These are phyloP conservation scores for Alternaria dauci DNA, from an alignment of 2,329 filamentous ascomycete species.

Conservation along the genomic window DNA sequence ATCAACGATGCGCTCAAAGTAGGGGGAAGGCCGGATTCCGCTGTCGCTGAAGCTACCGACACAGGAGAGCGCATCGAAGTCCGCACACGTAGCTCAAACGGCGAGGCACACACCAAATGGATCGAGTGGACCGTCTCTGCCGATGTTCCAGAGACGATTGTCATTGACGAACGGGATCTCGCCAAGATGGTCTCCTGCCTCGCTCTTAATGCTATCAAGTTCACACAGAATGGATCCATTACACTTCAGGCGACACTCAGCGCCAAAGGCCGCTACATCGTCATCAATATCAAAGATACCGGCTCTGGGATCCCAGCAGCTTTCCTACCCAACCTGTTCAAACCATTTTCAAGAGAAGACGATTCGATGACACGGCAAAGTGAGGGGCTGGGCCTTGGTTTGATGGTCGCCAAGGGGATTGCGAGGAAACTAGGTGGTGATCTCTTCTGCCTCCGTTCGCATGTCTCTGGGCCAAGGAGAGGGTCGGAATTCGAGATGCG, in stretches of 20 bases:
- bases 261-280: slow-evolving; percentile 61
- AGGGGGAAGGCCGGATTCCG: slow-evolving; percentile 62
- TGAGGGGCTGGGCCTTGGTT: slow-evolving; percentile 73
- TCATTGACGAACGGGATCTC: slow-evolving; percentile 70
- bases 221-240: slow-evolving; percentile 71
- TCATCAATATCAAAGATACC: slow-evolving; percentile 71
- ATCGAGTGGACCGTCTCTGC: slow-evolving; percentile 62
- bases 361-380: slow-evolving; percentile 71
- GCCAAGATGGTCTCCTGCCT: slow-evolving; percentile 71
- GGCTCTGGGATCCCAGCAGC: slow-evolving; percentile 73
- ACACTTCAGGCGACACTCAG: slow-evolving; percentile 64
- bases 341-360: slow-evolving; percentile 74
- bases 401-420: slow-evolving; percentile 76
- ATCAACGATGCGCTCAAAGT: slow-evolving; percentile 62
- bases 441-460: slow-evolving; percentile 69
- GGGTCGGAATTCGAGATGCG: slow-evolving; percentile 75
- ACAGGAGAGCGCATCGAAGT: slow-evolving; percentile 61
- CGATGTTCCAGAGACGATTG: slow-evolving; percentile 62
- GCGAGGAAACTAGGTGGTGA: slow-evolving; percentile 74
- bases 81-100: slow-evolving; percentile 54
- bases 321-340: slow-evolving; percentile 73
- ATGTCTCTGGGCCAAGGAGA: slow-evolving; percentile 66
- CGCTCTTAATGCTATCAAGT: slow-evolving; percentile 73
- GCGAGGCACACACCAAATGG: slow-evolving; percentile 55
- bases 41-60: slow-evolving; percentile 57